These are phyloP conservation scores for Candida sp. DNA, from an alignment of 1,139 yeast species.

Conservation along the genomic window DNA sequence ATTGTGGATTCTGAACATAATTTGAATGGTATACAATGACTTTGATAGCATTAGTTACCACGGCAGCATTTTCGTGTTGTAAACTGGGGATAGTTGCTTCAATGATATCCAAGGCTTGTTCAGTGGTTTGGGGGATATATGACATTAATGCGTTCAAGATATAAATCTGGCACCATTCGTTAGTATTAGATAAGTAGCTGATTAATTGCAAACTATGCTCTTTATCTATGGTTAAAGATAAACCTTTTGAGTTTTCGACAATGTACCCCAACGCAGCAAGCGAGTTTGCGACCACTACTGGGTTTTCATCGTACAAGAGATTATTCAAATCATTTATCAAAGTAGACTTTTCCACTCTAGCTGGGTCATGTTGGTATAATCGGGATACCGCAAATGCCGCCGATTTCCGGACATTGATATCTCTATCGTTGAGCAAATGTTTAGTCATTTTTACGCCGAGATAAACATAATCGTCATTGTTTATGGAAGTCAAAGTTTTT, in stretches of 20 bases:
- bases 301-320: conserved; percentile 54
- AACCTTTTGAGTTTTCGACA: conserved; percentile 50
- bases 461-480: conserved; percentile 49
- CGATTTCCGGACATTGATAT: conserved; percentile 62
- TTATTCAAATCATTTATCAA: conserved; percentile 56
- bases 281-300: conserved; percentile 69
- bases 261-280: conserved; percentile 66
- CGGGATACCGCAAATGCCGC: conserved; percentile 73
- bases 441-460: conserved; percentile 19
- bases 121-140: conserved; percentile 66
- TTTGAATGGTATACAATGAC: conserved; percentile 70
- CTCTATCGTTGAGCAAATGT: conserved; percentile 45
- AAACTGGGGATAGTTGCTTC: conserved; percentile 71
- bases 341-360: conserved; percentile 39
- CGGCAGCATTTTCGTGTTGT: conserved; percentile 80
- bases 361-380: conserved; percentile 56
- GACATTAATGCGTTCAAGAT: conserved; percentile 67
- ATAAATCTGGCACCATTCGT: conserved; percentile 81
- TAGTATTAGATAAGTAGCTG: conserved; percentile 47
- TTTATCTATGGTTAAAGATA: conserved; percentile 55
- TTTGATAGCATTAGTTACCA: conserved; percentile 74
- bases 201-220: conserved; percentile 54
- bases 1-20: conserved; percentile 49
- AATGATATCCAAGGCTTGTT: conserved; percentile 64
- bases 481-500: conserved; percentile 60